phyloP scores from a whole-genome alignment of 768 basidiomycete species.

The Suillus subluteus region DNA sequence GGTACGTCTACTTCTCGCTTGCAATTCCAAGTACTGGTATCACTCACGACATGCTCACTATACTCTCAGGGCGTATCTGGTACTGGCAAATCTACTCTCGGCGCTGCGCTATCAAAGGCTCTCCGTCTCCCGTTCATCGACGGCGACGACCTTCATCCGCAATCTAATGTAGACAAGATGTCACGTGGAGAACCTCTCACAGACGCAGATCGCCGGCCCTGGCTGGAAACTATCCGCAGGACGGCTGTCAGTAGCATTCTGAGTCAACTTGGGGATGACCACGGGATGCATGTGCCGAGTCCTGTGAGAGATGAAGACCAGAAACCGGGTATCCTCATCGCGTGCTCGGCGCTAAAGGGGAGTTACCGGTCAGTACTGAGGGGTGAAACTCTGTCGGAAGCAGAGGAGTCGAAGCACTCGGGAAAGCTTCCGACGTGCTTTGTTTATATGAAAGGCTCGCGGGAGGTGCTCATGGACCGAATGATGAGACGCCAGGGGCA shows the following conservation, averaged over 20 bases:
- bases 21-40: background rate
- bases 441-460: conserved; percentile 72
- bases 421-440: conserved; percentile 66
- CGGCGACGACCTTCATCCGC: conserved; percentile 88
- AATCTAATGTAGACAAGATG: conserved; percentile 89
- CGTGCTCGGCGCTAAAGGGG: conserved; percentile 83
- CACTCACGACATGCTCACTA: background rate
- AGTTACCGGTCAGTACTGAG: conserved; percentile 84
- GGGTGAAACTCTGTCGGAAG: conserved; percentile 31
- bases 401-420: conserved; percentile 26
- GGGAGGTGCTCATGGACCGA: conserved; percentile 59
- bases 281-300: conserved; percentile 29
- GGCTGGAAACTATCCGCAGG: conserved; percentile 75
- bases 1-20: conserved; percentile 37
- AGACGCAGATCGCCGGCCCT: conserved; percentile 85
- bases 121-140: conserved; percentile 82
- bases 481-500: conserved; percentile 70
- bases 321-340: conserved; percentile 68
- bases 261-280: conserved; percentile 10
- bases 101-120: conserved; percentile 57
- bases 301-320: conserved; percentile 9
- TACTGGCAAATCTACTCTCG: conserved; percentile 77
- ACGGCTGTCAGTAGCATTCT: conserved; percentile 48
- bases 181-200: conserved; percentile 69
- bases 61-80: conserved; percentile 67